A percentile compares a stretch with the other conserved stretches of the same genome.
phyloP scores from a whole-genome alignment of 768 basidiomycete genomes.

The Macrolepiota dolichaula region DNA sequence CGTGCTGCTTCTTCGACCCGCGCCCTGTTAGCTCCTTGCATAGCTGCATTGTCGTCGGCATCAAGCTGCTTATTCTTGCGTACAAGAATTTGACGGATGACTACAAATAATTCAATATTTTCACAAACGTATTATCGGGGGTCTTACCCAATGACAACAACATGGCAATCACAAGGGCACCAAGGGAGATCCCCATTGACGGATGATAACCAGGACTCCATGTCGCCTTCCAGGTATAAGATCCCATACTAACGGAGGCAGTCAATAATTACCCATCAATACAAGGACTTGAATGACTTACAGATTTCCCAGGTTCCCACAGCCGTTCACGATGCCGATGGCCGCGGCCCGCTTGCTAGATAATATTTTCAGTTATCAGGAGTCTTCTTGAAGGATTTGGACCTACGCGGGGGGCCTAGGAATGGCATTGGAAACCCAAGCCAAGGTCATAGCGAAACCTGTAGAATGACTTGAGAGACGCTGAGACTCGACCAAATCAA shows the following conservation, averaged over 20 bases:
- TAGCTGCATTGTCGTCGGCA: slow-evolving; percentile 38
- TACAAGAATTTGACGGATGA: slow-evolving; percentile 45
- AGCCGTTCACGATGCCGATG: slow-evolving; percentile 56
- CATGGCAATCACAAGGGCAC: slow-evolving; percentile 30
- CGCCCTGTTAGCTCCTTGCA: slow-evolving; percentile 42
- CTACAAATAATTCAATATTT: slow-evolving; percentile 18
- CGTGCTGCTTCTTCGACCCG: slow-evolving; percentile 57
- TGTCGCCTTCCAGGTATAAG: slow-evolving; percentile 51
- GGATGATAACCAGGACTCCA: slow-evolving; percentile 60
- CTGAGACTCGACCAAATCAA: neutral
- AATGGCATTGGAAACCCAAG: slow-evolving; percentile 57
- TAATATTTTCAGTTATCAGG: neutral
- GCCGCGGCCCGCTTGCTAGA: slow-evolving; percentile 44
- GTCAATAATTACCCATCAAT: neutral
- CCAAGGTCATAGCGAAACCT: slow-evolving; percentile 41
- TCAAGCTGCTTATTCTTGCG: slow-evolving; percentile 50
- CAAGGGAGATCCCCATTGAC: slow-evolving; percentile 47
- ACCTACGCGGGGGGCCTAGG: slow-evolving; percentile 47
- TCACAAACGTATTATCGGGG: neutral
- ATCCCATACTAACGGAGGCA: slow-evolving; percentile 41
- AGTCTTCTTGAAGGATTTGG: too few relatives aligned
- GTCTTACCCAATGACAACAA: slow-evolving; percentile 28
- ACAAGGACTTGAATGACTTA: slow-evolving; percentile 23
- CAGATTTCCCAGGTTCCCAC: slow-evolving; percentile 52
- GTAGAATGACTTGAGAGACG: slow-evolving; percentile 12